A percentile compares a stretch with the other conserved stretches of the same genome.
These are phyloP conservation scores for Alternaria viburni DNA, from an alignment of 2,329 filamentous ascomycete genomes.

Conservation along the genomic window DNA sequence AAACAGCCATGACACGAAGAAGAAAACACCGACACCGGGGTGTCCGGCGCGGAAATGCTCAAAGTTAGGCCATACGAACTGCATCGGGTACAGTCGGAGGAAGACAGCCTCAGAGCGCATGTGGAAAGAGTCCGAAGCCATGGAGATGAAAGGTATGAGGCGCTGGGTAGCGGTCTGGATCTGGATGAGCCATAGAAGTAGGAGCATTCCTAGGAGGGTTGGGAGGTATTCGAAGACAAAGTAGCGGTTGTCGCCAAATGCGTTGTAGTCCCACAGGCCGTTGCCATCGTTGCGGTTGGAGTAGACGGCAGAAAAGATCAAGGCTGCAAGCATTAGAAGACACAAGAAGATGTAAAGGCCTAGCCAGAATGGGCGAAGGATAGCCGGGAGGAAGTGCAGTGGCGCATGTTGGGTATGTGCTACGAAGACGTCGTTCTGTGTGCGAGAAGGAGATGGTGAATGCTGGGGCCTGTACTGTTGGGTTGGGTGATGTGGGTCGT, in stretches of 20 bases:
- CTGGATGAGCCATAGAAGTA: slow-evolving; percentile 79
- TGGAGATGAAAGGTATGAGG: slow-evolving; percentile 76
- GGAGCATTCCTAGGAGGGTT: slow-evolving; percentile 72
- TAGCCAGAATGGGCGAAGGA: slow-evolving; percentile 72
- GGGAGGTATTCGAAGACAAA: slow-evolving; percentile 88
- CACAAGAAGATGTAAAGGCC: slow-evolving; percentile 66
- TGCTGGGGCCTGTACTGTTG: slow-evolving; percentile 10
- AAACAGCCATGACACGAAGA: slow-evolving; percentile 75
- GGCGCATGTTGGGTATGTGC: slow-evolving; percentile 52
- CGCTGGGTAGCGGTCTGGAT: slow-evolving; percentile 77
- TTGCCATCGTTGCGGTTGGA: slow-evolving; percentile 57
- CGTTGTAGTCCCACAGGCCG: slow-evolving; percentile 70
- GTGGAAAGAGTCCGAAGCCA: slow-evolving; percentile 69
- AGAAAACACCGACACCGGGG: slow-evolving; percentile 69
- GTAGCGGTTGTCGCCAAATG: slow-evolving; percentile 75
- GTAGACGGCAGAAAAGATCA: slow-evolving; percentile 70
- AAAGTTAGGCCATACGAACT: slow-evolving; percentile 71
- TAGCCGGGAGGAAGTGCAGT: slow-evolving; percentile 73
- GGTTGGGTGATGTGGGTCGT: not conserved
- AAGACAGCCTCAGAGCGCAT: slow-evolving; percentile 70
- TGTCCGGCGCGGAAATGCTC: slow-evolving; percentile 73
- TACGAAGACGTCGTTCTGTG: slow-evolving; percentile 53
- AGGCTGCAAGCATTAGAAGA: slow-evolving; percentile 71
- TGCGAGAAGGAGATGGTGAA: slow-evolving; percentile 18
- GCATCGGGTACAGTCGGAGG: slow-evolving; percentile 64